Conservation (phyloP, 768 basidiomycete genomes). For the Boletus subparvulus region DNA sequence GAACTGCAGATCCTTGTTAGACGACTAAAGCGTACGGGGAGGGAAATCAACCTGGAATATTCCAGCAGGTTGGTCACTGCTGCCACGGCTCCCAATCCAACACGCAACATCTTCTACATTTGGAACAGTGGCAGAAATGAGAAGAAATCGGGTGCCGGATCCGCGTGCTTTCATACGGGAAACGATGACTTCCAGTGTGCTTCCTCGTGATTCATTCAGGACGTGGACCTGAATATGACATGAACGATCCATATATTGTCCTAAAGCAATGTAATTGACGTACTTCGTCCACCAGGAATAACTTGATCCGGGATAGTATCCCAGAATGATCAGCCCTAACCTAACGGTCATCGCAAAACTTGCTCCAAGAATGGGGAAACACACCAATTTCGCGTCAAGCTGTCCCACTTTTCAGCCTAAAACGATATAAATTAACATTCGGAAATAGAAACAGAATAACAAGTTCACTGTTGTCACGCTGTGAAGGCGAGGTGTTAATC, state of each 20-base stretch:
- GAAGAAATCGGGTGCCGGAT: conserved; percentile 71
- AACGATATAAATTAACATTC: not conserved
- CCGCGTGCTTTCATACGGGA: conserved; percentile 87
- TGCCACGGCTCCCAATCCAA: conserved; percentile 68
- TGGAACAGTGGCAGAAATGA: conserved; percentile 92
- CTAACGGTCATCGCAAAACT: conserved; percentile 4
- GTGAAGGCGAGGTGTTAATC: conserved; percentile 2
- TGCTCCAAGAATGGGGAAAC: conserved; percentile 4
- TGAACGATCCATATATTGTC: not conserved
- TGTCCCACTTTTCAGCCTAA: conserved; percentile 96
- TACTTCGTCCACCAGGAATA: conserved; percentile 93
- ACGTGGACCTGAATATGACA: conserved; percentile 71
- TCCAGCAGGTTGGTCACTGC: conserved; percentile 45
- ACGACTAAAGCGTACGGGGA: not conserved
- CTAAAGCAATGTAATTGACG: conserved; percentile 2
- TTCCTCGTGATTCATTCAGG: conserved; percentile 85
- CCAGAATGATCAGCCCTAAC: conserved; percentile 60
- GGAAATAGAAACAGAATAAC: not conserved
- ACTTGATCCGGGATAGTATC: conserved; percentile 65
- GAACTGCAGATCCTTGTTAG: conserved; percentile 53
- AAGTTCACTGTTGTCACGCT: conserved; percentile 75
- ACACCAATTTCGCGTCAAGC: conserved; percentile 89
- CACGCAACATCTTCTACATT: conserved; percentile 87
- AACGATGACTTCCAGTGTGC: conserved; percentile 91
- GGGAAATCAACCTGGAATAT: conserved; percentile 61